Percentiles rank a stretch among this genome's conserved stretches.
These are phyloP conservation scores for Nematocida sp. DNA, from an alignment of 371 early-diverging fungal genomes.

Conservation along the genomic window DNA sequence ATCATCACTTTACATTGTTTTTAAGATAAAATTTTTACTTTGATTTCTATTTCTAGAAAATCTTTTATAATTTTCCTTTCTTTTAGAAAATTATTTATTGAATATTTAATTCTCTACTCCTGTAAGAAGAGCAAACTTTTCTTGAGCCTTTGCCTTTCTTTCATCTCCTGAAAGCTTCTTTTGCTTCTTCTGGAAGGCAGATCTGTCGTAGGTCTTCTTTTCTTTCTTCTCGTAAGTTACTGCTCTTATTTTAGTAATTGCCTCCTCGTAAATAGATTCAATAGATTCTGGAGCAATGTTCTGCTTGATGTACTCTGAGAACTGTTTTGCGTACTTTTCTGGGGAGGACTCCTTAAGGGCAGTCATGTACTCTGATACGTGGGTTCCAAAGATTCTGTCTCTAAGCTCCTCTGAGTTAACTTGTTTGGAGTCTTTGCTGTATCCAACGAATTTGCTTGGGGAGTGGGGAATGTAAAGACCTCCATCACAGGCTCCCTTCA, in stretches of 20 bases:
- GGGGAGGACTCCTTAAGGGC: conserved; percentile 91
- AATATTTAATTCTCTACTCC: too few species aligned
- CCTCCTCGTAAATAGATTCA: conserved; percentile 85
- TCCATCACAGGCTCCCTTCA: conserved; percentile 99
- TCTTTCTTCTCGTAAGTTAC: conserved; percentile 50
- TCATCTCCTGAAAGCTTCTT: conserved; percentile 60
- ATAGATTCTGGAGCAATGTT: conserved; percentile 82
- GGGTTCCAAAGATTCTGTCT: conserved; percentile 94
- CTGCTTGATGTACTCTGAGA: conserved; percentile 83
- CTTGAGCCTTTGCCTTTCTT: conserved; percentile 57
- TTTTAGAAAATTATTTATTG: too few species aligned
- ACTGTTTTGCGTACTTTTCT: conserved; percentile 91
- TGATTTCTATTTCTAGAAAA: too few species aligned
- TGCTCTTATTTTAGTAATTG: conserved; percentile 70
- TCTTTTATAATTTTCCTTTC: too few species aligned
- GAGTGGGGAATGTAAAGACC: conserved; percentile 94
- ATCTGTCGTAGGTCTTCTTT: conserved; percentile 60
- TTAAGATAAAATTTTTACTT: too few species aligned
- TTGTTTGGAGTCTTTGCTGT: conserved; percentile 75
- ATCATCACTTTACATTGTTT: conserved; percentile 51
- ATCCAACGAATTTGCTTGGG: conserved; percentile 95
- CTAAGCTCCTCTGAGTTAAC: conserved; percentile 87
- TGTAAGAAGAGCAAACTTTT: conserved; percentile 48
- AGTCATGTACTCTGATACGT: conserved; percentile 94
- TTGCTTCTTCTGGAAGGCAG: conserved; percentile 56